Percentiles rank a stretch among this genome's conserved stretches.
Conservation (phyloP, 164 flowering plant genomes). For the Berberis vulgaris region DNA sequence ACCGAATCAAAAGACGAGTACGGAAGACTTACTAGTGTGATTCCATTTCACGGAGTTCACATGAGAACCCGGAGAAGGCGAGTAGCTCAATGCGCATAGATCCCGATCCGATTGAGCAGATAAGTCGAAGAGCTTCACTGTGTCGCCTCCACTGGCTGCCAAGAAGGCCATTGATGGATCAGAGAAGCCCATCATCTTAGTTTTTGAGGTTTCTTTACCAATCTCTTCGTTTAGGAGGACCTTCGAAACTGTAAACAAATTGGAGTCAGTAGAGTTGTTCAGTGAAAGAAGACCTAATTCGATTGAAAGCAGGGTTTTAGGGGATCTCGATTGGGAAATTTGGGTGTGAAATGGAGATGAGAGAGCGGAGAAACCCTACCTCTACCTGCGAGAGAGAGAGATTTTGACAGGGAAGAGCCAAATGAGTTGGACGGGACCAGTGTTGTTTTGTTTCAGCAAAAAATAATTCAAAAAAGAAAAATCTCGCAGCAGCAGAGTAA, state of each 20-base stretch:
- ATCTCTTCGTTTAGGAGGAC: background rate
- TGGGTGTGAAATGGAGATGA: background rate
- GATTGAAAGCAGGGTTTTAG: too few relatives aligned
- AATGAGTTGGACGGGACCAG: background rate
- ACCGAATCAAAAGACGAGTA: background rate
- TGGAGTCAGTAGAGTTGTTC: background rate
- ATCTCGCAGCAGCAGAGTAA: too few relatives aligned
- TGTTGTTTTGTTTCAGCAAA: too few relatives aligned
- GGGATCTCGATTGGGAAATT: too few relatives aligned
- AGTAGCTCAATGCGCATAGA: slow-evolving; percentile 70
- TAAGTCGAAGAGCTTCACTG: slow-evolving; percentile 81
- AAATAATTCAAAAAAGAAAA: too few relatives aligned
- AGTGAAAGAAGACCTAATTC: background rate
- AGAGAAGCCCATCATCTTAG: slow-evolving; percentile 29
- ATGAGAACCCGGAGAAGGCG: slow-evolving; percentile 71
- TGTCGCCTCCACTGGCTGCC: slow-evolving; percentile 79
- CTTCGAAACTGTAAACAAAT: background rate
- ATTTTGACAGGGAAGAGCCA: background rate
- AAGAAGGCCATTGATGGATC: slow-evolving; percentile 55
- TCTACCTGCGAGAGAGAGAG: slow-evolving; percentile 2
- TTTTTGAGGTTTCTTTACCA: background rate
- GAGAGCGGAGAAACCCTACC: background rate
- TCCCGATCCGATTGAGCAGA: slow-evolving; percentile 56
- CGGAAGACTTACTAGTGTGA: slow-evolving; percentile 68
- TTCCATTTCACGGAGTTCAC: slow-evolving; percentile 96